Evolutionary conservation across 2,329 filamentous ascomycete genomes (phyloP).

Genomic region (Xylogone sp.): DNA sequence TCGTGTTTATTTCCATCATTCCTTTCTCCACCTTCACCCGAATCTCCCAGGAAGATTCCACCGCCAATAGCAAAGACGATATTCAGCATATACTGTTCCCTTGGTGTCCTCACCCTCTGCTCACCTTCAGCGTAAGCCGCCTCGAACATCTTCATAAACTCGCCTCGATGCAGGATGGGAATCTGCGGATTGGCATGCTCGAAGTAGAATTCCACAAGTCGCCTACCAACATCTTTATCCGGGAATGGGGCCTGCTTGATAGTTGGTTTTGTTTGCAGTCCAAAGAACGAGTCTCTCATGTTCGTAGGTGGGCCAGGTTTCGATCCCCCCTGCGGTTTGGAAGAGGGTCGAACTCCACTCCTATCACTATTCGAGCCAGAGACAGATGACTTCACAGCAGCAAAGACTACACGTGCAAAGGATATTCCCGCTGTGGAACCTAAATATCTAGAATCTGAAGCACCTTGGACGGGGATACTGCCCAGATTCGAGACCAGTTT

Average conservation of each 20-base stretch:
- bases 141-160: slow-evolving; percentile 88
- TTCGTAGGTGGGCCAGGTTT: slow-evolving; percentile 52
- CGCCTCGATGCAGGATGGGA: slow-evolving; percentile 81
- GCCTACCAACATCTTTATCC: slow-evolving; percentile 65
- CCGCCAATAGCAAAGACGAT: slow-evolving; percentile 97
- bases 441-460: slow-evolving; percentile 75
- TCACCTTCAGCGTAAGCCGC: slow-evolving; percentile 67
- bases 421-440: slow-evolving; percentile 88
- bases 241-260: slow-evolving; percentile 86
- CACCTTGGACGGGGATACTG: slow-evolving; percentile 74
- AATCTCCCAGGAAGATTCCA: slow-evolving; percentile 79
- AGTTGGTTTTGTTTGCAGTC: slow-evolving; percentile 84
- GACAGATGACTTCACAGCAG: slow-evolving; percentile 76
- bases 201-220: slow-evolving; percentile 81
- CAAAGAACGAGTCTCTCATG: slow-evolving; percentile 95
- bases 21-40: slow-evolving; percentile 38
- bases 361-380: slow-evolving; percentile 65
- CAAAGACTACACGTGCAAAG: slow-evolving; percentile 90
- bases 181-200: slow-evolving; percentile 96
- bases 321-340: slow-evolving; percentile 40
- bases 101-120: slow-evolving; percentile 62
- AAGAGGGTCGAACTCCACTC: slow-evolving; percentile 55
- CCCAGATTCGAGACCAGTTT: slow-evolving; percentile 66
- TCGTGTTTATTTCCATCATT: slow-evolving; percentile 20
- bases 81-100: slow-evolving; percentile 90